Percentiles rank a stretch among this genome's conserved stretches.
Evolutionary conservation across 2,329 filamentous ascomycete genomes (phyloP).

Genomic region (Venturia oleaginea): DNA sequence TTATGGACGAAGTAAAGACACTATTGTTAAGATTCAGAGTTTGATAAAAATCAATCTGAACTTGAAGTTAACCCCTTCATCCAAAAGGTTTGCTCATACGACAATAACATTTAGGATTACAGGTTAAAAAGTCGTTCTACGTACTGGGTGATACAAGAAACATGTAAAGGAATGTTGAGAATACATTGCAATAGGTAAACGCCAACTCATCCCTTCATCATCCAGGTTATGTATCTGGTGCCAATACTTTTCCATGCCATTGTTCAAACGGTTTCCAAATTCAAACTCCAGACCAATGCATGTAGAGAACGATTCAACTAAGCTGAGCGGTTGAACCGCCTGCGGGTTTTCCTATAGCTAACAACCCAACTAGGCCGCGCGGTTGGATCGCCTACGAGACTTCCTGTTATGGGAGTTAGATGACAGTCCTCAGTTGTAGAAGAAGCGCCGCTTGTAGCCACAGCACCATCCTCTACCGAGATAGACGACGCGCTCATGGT

Average conservation of each 20-base stretch:
- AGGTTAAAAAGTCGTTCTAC: not conserved
- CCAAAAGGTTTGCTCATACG: too few relatives aligned
- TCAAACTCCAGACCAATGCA: not conserved
- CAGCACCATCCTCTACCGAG: too few relatives aligned
- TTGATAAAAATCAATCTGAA: too few relatives aligned
- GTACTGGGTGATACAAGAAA: not conserved
- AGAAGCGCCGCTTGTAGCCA: too few relatives aligned
- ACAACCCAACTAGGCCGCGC: not conserved
- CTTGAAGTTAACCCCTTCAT: too few relatives aligned
- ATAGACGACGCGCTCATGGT: too few relatives aligned
- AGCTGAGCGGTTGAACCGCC: not conserved
- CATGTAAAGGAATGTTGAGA: not conserved
- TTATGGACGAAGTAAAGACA: too few relatives aligned
- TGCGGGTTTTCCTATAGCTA: not conserved
- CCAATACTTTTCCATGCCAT: not conserved
- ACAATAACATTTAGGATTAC: not conserved
- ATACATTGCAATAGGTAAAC: not conserved
- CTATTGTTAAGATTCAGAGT: too few relatives aligned
- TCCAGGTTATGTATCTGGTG: not conserved
- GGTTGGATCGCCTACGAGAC: not conserved
- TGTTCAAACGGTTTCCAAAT: not conserved
- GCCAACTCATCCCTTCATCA: not conserved
- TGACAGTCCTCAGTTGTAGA: slow-evolving; percentile 24
- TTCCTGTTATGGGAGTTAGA: not conserved
- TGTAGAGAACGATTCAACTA: not conserved